Conservation (phyloP, 805 yeast species). For the Candida pini region DNA sequence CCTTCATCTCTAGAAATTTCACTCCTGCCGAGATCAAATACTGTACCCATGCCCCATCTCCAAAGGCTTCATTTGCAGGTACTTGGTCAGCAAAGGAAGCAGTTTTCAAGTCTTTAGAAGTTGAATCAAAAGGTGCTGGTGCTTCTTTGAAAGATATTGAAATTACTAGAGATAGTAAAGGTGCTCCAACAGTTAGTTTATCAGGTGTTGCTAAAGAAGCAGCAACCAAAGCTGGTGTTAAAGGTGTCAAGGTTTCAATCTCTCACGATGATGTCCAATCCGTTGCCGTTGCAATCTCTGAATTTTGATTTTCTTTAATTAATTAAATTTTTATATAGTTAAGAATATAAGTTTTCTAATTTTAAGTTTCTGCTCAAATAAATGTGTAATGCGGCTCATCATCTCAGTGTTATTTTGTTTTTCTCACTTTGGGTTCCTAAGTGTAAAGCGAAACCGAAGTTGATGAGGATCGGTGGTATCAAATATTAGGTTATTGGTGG, state of each 20-base stretch:
- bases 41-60: constrained; percentile 67
- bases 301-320: constrained; percentile 30
- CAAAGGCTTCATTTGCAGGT: constrained; percentile 91
- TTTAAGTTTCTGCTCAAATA: no score
- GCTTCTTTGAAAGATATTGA: constrained; percentile 91
- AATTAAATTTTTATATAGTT: background rate
- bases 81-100: constrained; percentile 99
- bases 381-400: no score
- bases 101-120: constrained; percentile 92
- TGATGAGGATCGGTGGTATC: no score
- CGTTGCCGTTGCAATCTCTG: constrained; percentile 89
- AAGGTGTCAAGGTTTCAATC: constrained; percentile 76
- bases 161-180: constrained; percentile 63
- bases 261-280: constrained; percentile 97
- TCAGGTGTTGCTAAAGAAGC: constrained; percentile 71
- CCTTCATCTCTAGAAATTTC: constrained; percentile 90
- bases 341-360: no score
- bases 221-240: constrained; percentile 66
- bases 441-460: no score
- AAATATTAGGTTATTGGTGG: no score
- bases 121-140: constrained; percentile 88
- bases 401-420: no score
- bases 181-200: constrained; percentile 78
- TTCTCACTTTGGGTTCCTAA: no score
- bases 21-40: constrained; percentile 74